These are phyloP conservation scores for Cyberlindnera sargentensis DNA, from an alignment of 805 yeast species.

Conservation along the genomic window DNA sequence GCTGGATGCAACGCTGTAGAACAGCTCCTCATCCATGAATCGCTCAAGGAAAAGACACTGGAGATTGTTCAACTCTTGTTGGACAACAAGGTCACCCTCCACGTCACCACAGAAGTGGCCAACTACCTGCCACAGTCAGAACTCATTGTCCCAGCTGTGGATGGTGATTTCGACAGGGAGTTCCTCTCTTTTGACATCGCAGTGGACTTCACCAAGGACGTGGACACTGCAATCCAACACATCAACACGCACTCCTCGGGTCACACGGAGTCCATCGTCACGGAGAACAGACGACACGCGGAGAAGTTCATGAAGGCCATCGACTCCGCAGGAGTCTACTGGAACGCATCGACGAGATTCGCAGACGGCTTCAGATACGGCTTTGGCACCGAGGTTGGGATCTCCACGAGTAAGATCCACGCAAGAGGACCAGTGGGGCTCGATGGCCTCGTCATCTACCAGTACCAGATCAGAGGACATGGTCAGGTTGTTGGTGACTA, in stretches of 20 bases:
- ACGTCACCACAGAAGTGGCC: conserved; percentile 49
- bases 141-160: conserved; percentile 41
- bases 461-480: conserved; percentile 83
- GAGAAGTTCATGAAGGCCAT: conserved; percentile 74
- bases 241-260: conserved; percentile 90
- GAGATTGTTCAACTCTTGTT: conserved; percentile 39
- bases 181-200: conserved; percentile 80
- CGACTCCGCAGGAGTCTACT: conserved; percentile 94
- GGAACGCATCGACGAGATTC: conserved; percentile 96
- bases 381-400: conserved; percentile 98
- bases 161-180: conserved; percentile 74
- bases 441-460: conserved; percentile 94
- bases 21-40: conserved; percentile 60
- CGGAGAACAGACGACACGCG: conserved; percentile 66
- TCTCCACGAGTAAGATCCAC: conserved; percentile 92
- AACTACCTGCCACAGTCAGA: conserved; percentile 19
- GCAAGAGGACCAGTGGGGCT: conserved; percentile 98
- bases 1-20: conserved; percentile 99
- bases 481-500: conserved; percentile 94
- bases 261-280: conserved; percentile 90
- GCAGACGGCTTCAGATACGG: conserved; percentile 99
- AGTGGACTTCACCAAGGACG: conserved; percentile 50
- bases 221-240: conserved; percentile 73
- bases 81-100: conserved; percentile 66
- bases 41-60: conserved; percentile 28